Conservation (phyloP, 305 asterid genomes). For the Solanum chacoense region DNA sequence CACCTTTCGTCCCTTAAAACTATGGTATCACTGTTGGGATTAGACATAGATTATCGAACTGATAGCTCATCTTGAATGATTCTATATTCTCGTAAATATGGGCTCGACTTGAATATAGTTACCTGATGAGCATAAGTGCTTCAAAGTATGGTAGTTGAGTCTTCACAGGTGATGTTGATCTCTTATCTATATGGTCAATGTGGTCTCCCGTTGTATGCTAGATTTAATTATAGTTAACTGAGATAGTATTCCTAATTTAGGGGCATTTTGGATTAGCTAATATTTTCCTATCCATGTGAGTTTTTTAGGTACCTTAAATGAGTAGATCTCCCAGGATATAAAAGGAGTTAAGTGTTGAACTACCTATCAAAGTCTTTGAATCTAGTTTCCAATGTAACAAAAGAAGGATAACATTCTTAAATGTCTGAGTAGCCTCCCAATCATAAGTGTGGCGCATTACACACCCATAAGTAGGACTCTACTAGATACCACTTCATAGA, state of each 20-base stretch:
- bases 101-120: not conserved
- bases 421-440: not conserved
- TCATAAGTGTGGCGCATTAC: not conserved
- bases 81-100: not conserved
- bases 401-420: not conserved
- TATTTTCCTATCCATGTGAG: not conserved
- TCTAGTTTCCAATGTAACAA: not conserved
- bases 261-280: not conserved
- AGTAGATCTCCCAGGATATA: not conserved
- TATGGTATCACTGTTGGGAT: not conserved
- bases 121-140: not conserved
- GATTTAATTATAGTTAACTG: not conserved
- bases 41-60: not conserved
- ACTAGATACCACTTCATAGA: not conserved
- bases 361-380: not conserved
- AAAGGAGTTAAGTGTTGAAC: not conserved
- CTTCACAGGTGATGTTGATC: not conserved
- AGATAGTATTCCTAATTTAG: not conserved
- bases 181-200: not conserved
- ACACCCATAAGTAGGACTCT: not conserved
- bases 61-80: not conserved
- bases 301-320: not conserved
- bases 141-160: not conserved
- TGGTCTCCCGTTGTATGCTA: not conserved
- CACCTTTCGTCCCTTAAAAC: not conserved